Evolutionary conservation across 371 early-diverging fungal species (phyloP), one percentile per base, ranked within the genome.

Genomic region (Apophysomyces sp.): DNA sequence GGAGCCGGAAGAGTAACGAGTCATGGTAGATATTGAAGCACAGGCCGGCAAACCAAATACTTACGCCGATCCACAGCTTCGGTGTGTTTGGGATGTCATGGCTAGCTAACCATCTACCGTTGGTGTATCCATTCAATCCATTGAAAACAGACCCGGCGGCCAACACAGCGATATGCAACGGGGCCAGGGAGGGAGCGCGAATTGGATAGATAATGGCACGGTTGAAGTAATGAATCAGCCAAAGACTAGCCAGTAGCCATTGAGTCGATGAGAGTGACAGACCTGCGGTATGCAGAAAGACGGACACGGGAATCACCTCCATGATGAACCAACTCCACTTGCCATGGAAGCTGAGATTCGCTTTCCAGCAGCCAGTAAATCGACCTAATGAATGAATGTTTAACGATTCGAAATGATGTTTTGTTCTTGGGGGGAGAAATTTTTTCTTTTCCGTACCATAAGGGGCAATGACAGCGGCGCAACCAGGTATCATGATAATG

Each of bases 181-280:
- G 82, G 9, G 85, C 73, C 62, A 86, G 79, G 0, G 79, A 77
- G 6, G 73, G 68, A 9, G 81, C 79, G 6, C 85, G 71, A 8
- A 71, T 61, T 24, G 89, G 80, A 41, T 87, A 84, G 12, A 89
- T 53, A 3, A 87, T 51, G 6, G 79, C 72, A 0, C 90, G 81
- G 49, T 90, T 80, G 12, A 67, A 34, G 57, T 90, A 90, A 65
- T 90, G 90, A 4, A 63, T 51, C 4, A 81, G 21, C 88, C 85
- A 90, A 16, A 85, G 57, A 11, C 55, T 27, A 0, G 62, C 55
- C 13, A 74, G 61, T 2, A 77, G 29, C 11, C 37, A 49, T 44
- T 81, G 78, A 9, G 67, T 63, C 0, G 62, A 76, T 54, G 13
- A 70, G 63, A 7, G 58, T 16, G 1, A 53, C 18, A 55, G 69